Evolutionary conservation across 768 basidiomycete species (phyloP).

Genomic region (Hemileccinum rubropunctum): DNA sequence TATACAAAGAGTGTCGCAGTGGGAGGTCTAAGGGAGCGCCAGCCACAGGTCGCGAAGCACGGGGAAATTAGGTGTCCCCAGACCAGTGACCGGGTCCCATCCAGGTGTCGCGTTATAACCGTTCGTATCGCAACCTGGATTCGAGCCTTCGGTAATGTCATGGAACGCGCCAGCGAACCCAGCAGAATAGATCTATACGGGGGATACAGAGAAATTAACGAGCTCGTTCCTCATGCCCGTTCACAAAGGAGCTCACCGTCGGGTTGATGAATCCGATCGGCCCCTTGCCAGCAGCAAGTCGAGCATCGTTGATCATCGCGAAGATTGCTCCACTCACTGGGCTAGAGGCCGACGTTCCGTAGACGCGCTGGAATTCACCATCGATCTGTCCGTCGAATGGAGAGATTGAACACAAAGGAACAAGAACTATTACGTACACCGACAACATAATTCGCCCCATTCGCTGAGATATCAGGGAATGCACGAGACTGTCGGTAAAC

Average conservation of each 20-base stretch:
- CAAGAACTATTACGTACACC: conserved; percentile 1
- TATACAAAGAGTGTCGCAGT: no score
- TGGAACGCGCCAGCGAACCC: no score
- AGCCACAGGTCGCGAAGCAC: not conserved
- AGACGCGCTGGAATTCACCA: not conserved
- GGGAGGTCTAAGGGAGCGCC: no score
- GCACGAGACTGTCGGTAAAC: conserved; percentile 33
- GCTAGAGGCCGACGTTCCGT: not conserved
- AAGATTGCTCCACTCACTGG: not conserved
- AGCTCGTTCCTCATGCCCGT: no score
- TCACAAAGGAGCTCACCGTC: not conserved
- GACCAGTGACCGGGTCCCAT: conserved; percentile 1
- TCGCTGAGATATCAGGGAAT: conserved; percentile 34
- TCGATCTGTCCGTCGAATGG: not conserved
- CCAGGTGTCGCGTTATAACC: conserved; percentile 19
- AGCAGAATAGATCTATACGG: no score
- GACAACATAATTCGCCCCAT: conserved; percentile 29
- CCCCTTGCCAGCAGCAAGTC: not conserved
- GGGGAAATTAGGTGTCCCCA: conserved; percentile 1
- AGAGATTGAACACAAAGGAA: not conserved
- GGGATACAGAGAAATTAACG: no score
- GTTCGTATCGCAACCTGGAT: not conserved
- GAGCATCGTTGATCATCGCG: not conserved
- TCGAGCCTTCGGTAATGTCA: not conserved
- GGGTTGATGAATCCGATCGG: not conserved